Base-by-base conservation (phyloP, 2,329 filamentous ascomycete species). In the Claviceps monticola region DNA sequence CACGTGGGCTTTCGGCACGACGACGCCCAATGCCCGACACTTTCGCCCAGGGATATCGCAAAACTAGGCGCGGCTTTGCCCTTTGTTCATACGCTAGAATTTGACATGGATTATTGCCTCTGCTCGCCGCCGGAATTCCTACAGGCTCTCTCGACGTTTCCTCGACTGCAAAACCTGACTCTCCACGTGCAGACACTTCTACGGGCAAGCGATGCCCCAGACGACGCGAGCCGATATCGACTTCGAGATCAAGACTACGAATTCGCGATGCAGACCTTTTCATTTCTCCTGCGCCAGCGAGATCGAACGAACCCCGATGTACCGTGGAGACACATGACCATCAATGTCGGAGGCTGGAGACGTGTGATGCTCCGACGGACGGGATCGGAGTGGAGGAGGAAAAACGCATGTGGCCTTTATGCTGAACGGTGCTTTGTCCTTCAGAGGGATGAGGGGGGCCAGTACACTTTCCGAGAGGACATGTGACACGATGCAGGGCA, bases 271-370 rank as follows among this genome's bases (percentile, higher is more conserved):
- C 53, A 60, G 26, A 66, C 59, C 0, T 63, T 74, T 41, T 55
- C 56, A 8, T 53, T 60, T 8, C 59, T 74, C n/a, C 45, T 67
- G 3, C 56, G 59, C 7, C 57, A 57, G 36, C 66, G 66, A 54
- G 56, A 56, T 26, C 56, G 56, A 14, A 42, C 36, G 9, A 46
- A 51, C 1, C 49, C 53, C 8, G 50, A 51, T 5, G 47, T 57
- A 2, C 57, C 62, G 2, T 75, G 70, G 71, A 65, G 60, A 48
- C 60, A 59, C 34, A 65, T 75, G 50, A 69, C 66, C n/a, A 62
- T 75, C 52, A 74, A 73, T 36, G 67, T 75, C 1, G 73, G 73
- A 5, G 73, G 71, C 7, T 75, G 73, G 73, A 66, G 65, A 45
- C 66, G 63, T 11, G 63, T 69, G 43, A 70, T 73, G 69, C 65